phyloP scores from a whole-genome alignment of 305 asterid genomes.

The Solanum chacoense region DNA sequence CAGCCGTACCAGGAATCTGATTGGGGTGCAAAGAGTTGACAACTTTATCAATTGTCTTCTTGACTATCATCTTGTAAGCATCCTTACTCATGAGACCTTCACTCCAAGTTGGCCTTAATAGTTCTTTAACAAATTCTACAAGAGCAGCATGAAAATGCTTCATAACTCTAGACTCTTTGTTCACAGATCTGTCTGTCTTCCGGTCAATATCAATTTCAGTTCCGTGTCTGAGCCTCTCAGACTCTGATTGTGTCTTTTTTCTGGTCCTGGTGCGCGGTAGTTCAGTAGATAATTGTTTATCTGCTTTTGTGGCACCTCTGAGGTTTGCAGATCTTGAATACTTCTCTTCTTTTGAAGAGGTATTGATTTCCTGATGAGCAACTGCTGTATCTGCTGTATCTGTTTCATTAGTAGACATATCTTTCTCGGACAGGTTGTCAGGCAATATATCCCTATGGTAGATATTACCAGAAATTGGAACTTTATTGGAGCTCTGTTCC shows the following conservation, averaged over 20 bases:
- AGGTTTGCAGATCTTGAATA: conserved; percentile 21
- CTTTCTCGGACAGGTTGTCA: conserved; percentile 1
- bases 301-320: conserved; percentile 13
- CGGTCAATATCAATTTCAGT: conserved; percentile 22
- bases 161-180: conserved; percentile 36
- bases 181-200: conserved; percentile 25
- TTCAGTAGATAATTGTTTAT: conserved; percentile 21
- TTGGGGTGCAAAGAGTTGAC: conserved; percentile 46
- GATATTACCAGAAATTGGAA: conserved; percentile 10
- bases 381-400: conserved; percentile 11
- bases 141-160: conserved; percentile 60
- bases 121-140: conserved; percentile 65
- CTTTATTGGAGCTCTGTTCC: conserved; percentile 16
- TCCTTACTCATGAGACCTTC: conserved; percentile 71
- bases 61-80: conserved; percentile 75
- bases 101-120: conserved; percentile 78
- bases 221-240: conserved; percentile 24
- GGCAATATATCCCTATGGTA: conserved; percentile 4
- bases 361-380: conserved; percentile 8
- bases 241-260: conserved; percentile 18
- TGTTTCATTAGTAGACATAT: neutral
- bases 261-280: conserved; percentile 22
- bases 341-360: conserved; percentile 30
- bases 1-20: conserved; percentile 63
- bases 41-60: conserved; percentile 68